Percentiles rank a stretch among this genome's conserved stretches.
Evolutionary conservation across 176 grass and related monocot genomes (phyloP).

Genomic region (Poa annua): DNA sequence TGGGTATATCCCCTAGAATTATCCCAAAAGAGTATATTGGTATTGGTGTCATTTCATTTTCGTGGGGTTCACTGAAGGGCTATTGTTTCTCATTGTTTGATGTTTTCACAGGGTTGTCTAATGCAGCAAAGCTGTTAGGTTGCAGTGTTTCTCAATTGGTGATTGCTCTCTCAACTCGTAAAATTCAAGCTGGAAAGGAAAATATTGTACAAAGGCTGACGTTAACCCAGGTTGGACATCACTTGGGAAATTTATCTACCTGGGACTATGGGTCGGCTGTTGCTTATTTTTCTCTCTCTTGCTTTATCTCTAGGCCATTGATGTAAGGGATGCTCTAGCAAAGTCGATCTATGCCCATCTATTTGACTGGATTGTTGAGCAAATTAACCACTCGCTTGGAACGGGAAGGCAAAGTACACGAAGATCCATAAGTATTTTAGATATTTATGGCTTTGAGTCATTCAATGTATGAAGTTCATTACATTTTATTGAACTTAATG

Average conservation of each 20-base stretch:
- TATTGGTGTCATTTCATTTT: conserved; percentile 17
- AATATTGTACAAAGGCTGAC: conserved; percentile 88
- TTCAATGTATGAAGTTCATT: conserved; percentile 70
- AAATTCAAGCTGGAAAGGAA: conserved; percentile 91
- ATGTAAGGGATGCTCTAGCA: conserved; percentile 88
- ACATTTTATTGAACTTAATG: conserved; percentile 37
- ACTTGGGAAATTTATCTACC: conserved; percentile 25
- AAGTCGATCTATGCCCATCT: conserved; percentile 90
- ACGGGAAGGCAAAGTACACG: conserved; percentile 52
- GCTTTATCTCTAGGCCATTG: conserved; percentile 68
- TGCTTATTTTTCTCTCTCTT: conserved; percentile 17
- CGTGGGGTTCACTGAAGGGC: not conserved
- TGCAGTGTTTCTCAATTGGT: conserved; percentile 70
- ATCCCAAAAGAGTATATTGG: conserved; percentile 5
- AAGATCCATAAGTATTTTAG: conserved; percentile 96
- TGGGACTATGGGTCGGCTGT: not conserved
- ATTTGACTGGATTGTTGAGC: conserved; percentile 91
- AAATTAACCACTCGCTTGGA: conserved; percentile 85
- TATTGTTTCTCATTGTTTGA: conserved; percentile 30
- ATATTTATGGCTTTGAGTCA: conserved; percentile 98
- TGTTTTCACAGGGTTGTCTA: conserved; percentile 62
- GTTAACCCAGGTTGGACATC: conserved; percentile 70
- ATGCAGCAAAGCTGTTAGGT: conserved; percentile 75
- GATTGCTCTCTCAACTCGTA: conserved; percentile 75
- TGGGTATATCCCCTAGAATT: not conserved